Base-by-base conservation (phyloP, 2,329 filamentous ascomycete species). In the Pyrenophora graminea region DNA sequence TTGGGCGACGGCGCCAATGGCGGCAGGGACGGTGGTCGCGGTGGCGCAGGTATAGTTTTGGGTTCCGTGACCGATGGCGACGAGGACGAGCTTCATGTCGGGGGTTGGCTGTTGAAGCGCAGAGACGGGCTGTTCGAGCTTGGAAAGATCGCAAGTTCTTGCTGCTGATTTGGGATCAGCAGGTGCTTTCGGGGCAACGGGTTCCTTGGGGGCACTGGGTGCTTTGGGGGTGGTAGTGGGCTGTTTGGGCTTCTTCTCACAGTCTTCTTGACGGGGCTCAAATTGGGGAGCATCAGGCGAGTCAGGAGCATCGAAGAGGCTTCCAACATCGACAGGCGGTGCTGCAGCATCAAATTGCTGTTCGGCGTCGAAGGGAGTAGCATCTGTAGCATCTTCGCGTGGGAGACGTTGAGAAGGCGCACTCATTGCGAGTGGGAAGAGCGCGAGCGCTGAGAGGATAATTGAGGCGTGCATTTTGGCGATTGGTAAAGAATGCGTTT, bases 31-130 rank as follows among this genome's bases (percentile, higher is more conserved):
- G 0, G 69, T 60, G 3, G 56, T 53, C 6, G 63, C 47, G 30
- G 60, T 58, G 46, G 39, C 41, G 55, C 79, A 81, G 13, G 75
- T 77, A 61, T 80, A 82, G 69, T 80, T 81, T 55, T 82, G 79
- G 10, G 76, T 79, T 33, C 80, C 80, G 19, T 73, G 67, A 46
- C 79, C 80, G 17, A 79, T 55, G 5, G 75, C 74, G 42, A 81
- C 63, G 54, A 77, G 73, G 49, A 77, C 70, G 41, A 81, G 74
- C 7, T 54, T 49, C 21, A 68, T 55, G 54, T 63, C 60, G 4
- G 62, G 43, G 6, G 61, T 46, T 6, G 67, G 67, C 6, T 64
- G 57, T 15, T 55, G 55, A 13, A 72, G 59, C 10, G 56, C 58
- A 44, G 55, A 70, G 27, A 59, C 15, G 6, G 70, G 70, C 45